These are phyloP conservation scores for Rhododendron henanense DNA, from an alignment of 148 eudicot genomes.

Conservation along the genomic window DNA sequence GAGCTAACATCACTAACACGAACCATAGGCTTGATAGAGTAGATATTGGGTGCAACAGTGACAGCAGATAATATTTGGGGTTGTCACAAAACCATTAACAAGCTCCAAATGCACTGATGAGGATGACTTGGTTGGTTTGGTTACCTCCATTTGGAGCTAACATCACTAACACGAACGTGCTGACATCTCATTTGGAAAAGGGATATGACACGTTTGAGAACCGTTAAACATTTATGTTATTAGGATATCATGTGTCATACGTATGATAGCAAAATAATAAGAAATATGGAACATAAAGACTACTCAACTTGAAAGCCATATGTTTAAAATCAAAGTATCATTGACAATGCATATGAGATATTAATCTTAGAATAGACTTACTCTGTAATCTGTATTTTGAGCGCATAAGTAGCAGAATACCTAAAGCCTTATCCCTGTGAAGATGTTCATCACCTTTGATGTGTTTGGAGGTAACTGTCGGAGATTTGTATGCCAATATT, in stretches of 20 bases:
- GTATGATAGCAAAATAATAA: neutral
- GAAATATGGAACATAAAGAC: neutral
- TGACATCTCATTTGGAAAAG: neutral
- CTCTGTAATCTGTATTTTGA: neutral
- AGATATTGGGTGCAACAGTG: neutral
- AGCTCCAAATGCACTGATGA: neutral
- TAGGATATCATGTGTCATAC: neutral
- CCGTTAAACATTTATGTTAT: neutral
- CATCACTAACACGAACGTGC: neutral
- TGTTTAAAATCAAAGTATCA: neutral
- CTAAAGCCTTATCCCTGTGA: neutral
- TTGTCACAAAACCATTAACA: neutral
- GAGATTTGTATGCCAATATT: neutral
- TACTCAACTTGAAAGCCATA: neutral
- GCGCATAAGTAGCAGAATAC: neutral
- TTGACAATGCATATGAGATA: neutral
- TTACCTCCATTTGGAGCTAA: neutral
- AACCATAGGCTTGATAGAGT: slow-evolving; percentile 9
- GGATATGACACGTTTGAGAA: neutral
- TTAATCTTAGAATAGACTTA: neutral
- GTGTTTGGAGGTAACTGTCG: neutral
- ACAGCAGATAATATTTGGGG: neutral
- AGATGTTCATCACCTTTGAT: neutral
- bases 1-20: neutral
- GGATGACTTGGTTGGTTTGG: neutral